phyloP scores from a whole-genome alignment of 768 basidiomycete species.

The Podaxis sp. region DNA sequence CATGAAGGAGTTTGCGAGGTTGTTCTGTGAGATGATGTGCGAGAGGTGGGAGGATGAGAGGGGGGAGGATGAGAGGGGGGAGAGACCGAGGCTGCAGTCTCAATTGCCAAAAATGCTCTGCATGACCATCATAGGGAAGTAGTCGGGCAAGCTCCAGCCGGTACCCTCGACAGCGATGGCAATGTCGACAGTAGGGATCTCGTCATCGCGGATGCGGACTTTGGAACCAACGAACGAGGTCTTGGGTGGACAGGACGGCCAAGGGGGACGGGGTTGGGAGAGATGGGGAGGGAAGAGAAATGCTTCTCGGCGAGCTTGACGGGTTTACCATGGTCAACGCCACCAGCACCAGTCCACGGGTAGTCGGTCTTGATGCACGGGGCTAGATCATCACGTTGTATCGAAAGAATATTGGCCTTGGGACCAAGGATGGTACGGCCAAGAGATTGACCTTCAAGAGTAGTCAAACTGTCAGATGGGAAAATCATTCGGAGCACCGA shows the following conservation, averaged over 20 bases:
- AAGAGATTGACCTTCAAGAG: slow-evolving; percentile 76
- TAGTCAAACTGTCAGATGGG: background rate
- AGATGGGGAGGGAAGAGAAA: slow-evolving; percentile 82
- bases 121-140: slow-evolving; percentile 99
- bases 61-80: slow-evolving; percentile 57
- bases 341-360: slow-evolving; percentile 95
- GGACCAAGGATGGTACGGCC: slow-evolving; percentile 98
- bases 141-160: slow-evolving; percentile 96
- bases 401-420: slow-evolving; percentile 93
- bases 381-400: slow-evolving; percentile 85
- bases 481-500: slow-evolving; percentile 7
- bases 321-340: slow-evolving; percentile 88
- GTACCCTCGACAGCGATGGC: slow-evolving; percentile 98
- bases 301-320: slow-evolving; percentile 95
- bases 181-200: slow-evolving; percentile 84
- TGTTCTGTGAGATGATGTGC: slow-evolving; percentile 87
- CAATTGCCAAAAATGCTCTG: slow-evolving; percentile 98
- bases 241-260: slow-evolving; percentile 77
- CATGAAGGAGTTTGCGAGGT: slow-evolving; percentile 99
- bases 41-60: slow-evolving; percentile 70
- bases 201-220: slow-evolving; percentile 93
- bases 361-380: slow-evolving; percentile 98
- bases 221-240: slow-evolving; percentile 91
- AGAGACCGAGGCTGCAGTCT: slow-evolving; percentile 94
- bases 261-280: slow-evolving; percentile 84